A percentile compares a stretch with the other conserved stretches of the same genome.
These are phyloP conservation scores for Peribolospora baueri DNA, from an alignment of 768 basidiomycete genomes.

Conservation along the genomic window DNA sequence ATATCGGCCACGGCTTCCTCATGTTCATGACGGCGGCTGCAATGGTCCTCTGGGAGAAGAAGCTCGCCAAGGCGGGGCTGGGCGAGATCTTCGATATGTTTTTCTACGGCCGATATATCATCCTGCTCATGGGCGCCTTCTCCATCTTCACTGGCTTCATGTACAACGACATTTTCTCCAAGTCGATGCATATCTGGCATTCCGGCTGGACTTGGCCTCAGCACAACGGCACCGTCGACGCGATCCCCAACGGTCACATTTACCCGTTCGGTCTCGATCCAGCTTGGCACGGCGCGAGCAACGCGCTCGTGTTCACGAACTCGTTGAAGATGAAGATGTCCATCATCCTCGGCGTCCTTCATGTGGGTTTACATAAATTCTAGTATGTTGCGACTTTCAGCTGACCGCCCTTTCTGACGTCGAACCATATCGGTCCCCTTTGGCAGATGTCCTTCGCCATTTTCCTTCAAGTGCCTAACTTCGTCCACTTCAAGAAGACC, in stretches of 20 bases:
- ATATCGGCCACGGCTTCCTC: constrained; percentile 83
- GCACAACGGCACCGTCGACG: constrained; percentile 22
- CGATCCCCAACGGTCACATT: constrained; percentile 34
- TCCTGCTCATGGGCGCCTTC: constrained; percentile 81
- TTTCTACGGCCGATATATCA: constrained; percentile 96
- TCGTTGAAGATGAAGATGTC: constrained; percentile 99
- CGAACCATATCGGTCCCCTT: not conserved
- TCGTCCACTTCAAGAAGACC: constrained; percentile 69
- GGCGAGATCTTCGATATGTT: constrained; percentile 56
- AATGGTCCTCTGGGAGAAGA: constrained; percentile 72
- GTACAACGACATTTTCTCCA: constrained; percentile 95
- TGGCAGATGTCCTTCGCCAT: constrained; percentile 90
- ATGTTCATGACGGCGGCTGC: constrained; percentile 48
- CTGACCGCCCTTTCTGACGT: not conserved
- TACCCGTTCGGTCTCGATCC: constrained; percentile 92
- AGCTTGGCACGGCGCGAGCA: constrained; percentile 80
- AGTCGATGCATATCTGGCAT: constrained; percentile 59
- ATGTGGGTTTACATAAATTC: constrained; percentile 32
- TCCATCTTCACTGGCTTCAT: constrained; percentile 64
- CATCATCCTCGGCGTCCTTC: constrained; percentile 79
- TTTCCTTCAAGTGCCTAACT: constrained; percentile 86
- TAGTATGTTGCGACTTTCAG: not conserved
- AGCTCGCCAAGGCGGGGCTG: constrained; percentile 32
- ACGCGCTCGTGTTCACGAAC: constrained; percentile 77
- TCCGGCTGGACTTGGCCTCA: constrained; percentile 72